Evolutionary conservation across 768 basidiomycete species (phyloP), one percentile per base, ranked within the genome.

Genomic region (Rhizopogon sp.): DNA sequence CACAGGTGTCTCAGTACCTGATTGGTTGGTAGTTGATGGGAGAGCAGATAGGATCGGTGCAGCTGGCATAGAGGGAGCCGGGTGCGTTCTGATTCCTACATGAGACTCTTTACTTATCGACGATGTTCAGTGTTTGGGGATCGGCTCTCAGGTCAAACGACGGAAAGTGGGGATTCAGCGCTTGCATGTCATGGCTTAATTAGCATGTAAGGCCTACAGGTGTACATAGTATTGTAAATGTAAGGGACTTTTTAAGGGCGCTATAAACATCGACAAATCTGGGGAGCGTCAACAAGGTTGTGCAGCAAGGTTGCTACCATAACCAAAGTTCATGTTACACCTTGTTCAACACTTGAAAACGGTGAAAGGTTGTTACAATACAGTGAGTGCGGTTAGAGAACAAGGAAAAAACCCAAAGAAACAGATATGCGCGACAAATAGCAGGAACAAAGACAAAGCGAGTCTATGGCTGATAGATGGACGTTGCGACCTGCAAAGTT

Each of bases 391-490:
- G 35, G 64, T 76, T 76, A 65, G 56, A 65, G 63, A 52, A 56
- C 57, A 53, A 58, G 74, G 69, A 72, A 64, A 67, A 77, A 77
- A 76, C 79, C 83, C 79, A 79, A 77, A 79, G 78, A 75, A 74
- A 80, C 76, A 84, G 75, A 87, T 86, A 84, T 80, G 80, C 79
- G 80, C 79, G 75, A 85, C 74, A 88, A 85, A 90, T 88, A 87
- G 85, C 85, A 76, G 78, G 73, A 78, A 82, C 71, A 67, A 84
- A 72, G 83, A 76, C 77, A 68, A 54, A 64, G 74, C 72, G 75
- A 77, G 73, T 87, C 85, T 88, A 89, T 70, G 80, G 74, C 72
- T 81, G 82, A 75, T 87, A 89, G 74, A 89, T 83, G 66, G 85
- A 84, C 74, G 81, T 79, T 67, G 86, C 86, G 58, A 89, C 86